These are phyloP conservation scores for Cunninghamia lanceolata DNA, from an alignment of 75 land plant genomes.

Conservation along the genomic window DNA sequence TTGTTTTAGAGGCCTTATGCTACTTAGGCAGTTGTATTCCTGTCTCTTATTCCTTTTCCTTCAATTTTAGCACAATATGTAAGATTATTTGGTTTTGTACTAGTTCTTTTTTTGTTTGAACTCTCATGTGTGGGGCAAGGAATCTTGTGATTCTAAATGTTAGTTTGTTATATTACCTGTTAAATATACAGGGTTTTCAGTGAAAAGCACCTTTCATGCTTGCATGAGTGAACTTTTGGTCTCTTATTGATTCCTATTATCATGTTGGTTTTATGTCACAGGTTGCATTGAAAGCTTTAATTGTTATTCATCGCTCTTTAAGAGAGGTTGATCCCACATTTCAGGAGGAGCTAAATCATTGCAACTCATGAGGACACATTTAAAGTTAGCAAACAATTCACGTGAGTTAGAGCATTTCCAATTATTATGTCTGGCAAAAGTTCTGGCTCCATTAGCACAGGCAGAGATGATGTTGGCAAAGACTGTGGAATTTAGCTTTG, in stretches of 20 bases:
- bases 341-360: conserved; percentile 91
- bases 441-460: no score
- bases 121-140: background rate
- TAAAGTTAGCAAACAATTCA: no score
- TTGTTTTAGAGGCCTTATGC: no score
- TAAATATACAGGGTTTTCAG: no score
- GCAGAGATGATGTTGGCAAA: no score
- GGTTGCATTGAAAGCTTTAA: conserved; percentile 93
- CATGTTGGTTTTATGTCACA: conserved; percentile 15
- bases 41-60: background rate
- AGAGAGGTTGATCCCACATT: conserved; percentile 98
- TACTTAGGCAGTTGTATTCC: background rate
- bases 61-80: background rate
- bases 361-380: conserved; percentile 77
- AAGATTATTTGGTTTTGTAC: background rate
- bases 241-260: background rate
- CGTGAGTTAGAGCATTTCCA: no score
- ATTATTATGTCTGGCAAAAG: no score
- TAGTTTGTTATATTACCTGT: no score
- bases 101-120: background rate
- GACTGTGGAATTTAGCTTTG: no score
- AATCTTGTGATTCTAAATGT: background rate
- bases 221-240: background rate
- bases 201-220: no score
- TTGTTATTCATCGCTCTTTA: conserved; percentile 92